Conservation (phyloP, 257 asterid genomes). For the Vinca minor region DNA sequence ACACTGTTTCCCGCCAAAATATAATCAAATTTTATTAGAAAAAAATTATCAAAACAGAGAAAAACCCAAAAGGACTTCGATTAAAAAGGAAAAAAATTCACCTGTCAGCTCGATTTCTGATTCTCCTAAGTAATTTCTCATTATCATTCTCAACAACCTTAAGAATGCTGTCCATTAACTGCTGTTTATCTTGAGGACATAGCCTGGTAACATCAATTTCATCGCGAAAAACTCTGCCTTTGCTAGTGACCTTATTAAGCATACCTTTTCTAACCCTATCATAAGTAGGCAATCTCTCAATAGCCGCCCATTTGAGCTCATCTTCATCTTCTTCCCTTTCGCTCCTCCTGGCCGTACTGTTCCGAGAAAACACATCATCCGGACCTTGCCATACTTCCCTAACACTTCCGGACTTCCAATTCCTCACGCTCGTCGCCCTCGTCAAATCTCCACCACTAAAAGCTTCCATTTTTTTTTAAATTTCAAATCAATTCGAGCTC, state of each 20-base stretch:
- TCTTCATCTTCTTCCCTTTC: constrained; percentile 64
- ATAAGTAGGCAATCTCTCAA: constrained; percentile 72
- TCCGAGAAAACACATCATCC: constrained; percentile 49
- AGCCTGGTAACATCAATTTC: constrained; percentile 57
- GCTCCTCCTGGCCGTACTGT: constrained; percentile 51
- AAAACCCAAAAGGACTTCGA: background rate
- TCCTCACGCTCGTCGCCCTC: constrained; percentile 37
- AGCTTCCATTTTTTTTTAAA: constrained; percentile 26
- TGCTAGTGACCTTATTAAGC: constrained; percentile 50
- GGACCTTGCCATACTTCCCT: constrained; percentile 63
- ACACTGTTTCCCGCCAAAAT: constrained; percentile 35
- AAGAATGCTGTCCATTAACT: constrained; percentile 53
- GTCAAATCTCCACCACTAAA: constrained; percentile 48
- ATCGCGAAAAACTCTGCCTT: constrained; percentile 36
- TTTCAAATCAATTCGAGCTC: no score
- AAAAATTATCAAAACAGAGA: background rate
- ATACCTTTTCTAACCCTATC: constrained; percentile 65
- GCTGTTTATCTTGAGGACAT: constrained; percentile 54
- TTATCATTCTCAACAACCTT: constrained; percentile 70
- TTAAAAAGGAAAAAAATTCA: background rate
- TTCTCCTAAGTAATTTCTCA: constrained; percentile 46
- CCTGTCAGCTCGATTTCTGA: constrained; percentile 73
- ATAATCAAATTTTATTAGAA: background rate
- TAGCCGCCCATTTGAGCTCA: constrained; percentile 88
- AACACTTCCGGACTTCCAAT: constrained; percentile 60